Base-by-base conservation (phyloP, 345 rosid genomes). In the Citrus medica region DNA sequence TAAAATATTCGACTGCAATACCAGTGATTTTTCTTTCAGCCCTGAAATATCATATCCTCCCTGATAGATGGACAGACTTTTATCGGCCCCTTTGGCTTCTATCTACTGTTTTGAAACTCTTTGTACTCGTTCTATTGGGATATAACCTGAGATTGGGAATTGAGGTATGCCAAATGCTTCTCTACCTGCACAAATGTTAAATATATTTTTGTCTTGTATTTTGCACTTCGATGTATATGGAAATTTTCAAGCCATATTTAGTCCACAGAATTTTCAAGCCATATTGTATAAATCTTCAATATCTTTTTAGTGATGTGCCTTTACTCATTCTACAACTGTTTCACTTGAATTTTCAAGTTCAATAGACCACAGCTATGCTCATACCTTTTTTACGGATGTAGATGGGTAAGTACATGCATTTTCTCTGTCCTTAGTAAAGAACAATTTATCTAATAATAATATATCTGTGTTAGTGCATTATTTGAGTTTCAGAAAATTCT, bases 21-120 rank as follows among this genome's bases (percentile, higher is more conserved):
- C 99, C 98, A 5, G 98, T 93, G 85, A 91, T 95, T 84, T 93
- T 92, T 84, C 94, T 95, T 12, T 95, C 99, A 46, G 96, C 99
- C 75, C 98, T 95, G 67, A 95, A 95, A 82, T 95, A 92, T 75
- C 92, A 89, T 71, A 90, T 94, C 82, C 69, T 89, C 78, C 86
- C 87, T 6, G 92, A 92, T 75, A 91, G 84, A 65, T 96, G 99
- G 99, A 92, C 84, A 59, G 83, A 84, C 80, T 91, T 91, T 75
- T 91, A 92, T 70, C 89, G 93, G 73, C 98, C 98, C 19, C 92
- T 95, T 2, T 96, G 99, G 99, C 94, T 96, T 81, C 83, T 91
- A 79, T 90, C 92, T 14, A 74, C 92, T 78, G 90, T 96, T 74
- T 77, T 95, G 84, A 96, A 92, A 30, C 84, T 89, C 98, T 7